These are phyloP conservation scores for Leccinum imitatum DNA, from an alignment of 768 basidiomycete genomes.

Conservation along the genomic window DNA sequence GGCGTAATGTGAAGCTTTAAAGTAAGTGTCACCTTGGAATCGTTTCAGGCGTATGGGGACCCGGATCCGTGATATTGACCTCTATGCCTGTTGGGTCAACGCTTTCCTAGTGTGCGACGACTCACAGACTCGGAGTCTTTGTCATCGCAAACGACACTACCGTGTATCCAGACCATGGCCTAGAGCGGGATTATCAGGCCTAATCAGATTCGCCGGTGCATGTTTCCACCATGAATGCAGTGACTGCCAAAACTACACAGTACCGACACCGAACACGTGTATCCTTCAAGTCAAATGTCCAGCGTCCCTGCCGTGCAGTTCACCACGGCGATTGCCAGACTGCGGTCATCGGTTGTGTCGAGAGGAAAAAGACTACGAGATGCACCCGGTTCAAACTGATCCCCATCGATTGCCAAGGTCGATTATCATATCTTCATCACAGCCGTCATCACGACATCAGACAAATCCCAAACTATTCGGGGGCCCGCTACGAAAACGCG, in stretches of 20 bases:
- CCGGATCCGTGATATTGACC: neutral
- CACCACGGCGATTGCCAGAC: neutral
- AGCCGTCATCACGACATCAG: constrained; percentile 14
- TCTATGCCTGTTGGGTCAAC: neutral
- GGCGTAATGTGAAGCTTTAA: constrained; percentile 4
- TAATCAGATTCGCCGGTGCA: constrained; percentile 5
- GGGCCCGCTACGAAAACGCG: constrained; percentile 15
- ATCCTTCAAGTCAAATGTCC: neutral
- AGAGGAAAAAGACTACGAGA: neutral
- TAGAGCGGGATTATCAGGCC: constrained; percentile 6
- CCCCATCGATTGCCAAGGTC: constrained; percentile 8
- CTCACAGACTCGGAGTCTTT: neutral
- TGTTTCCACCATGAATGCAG: neutral
- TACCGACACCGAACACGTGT: constrained; percentile 10
- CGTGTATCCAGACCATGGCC: neutral
- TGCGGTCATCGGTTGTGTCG: constrained; percentile 1
- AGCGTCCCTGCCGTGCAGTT: neutral
- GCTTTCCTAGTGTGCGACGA: neutral
- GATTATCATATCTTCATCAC: constrained; percentile 5
- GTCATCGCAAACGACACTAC: neutral
- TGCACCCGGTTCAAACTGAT: constrained; percentile 8
- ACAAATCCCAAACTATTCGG: constrained; percentile 19
- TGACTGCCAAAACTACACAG: neutral
- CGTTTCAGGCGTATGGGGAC: neutral
- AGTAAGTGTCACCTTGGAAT: neutral